Conservation (phyloP, 2,329 filamentous ascomycete species). For the Fusarium staphyleae region DNA sequence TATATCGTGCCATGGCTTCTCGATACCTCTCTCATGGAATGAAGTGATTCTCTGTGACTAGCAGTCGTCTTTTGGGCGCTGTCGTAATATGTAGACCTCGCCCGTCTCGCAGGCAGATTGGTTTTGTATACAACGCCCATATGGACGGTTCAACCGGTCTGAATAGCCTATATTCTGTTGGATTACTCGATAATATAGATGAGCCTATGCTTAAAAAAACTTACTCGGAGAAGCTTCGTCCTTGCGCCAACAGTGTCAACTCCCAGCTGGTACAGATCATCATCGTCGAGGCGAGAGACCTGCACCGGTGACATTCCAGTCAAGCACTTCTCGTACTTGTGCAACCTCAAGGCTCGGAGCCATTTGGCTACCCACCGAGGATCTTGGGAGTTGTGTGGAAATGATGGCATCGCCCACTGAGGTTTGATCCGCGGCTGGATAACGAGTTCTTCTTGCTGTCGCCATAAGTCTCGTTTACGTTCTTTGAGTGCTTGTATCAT, state of each 20-base stretch:
- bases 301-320: slow-evolving; percentile 34
- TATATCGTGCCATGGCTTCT: background rate
- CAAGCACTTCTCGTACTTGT: slow-evolving; percentile 39
- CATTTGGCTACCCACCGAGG: slow-evolving; percentile 39
- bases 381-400: slow-evolving; percentile 35
- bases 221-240: slow-evolving; percentile 38
- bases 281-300: slow-evolving; percentile 27
- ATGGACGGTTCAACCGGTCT: slow-evolving; percentile 24
- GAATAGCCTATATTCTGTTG: slow-evolving; percentile 33
- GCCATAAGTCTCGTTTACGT: slow-evolving; percentile 38
- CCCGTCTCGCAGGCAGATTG: slow-evolving; percentile 14
- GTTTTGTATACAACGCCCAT: background rate
- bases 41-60: background rate
- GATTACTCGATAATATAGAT: background rate
- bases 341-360: slow-evolving; percentile 38
- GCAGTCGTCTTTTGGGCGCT: background rate
- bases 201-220: background rate
- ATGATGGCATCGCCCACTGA: slow-evolving; percentile 38
- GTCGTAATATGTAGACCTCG: slow-evolving; percentile 8
- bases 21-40: slow-evolving; percentile 4
- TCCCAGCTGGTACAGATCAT: slow-evolving; percentile 35
- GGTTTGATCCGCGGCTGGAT: slow-evolving; percentile 34
- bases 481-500: slow-evolving; percentile 40
- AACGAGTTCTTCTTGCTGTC: slow-evolving; percentile 36
- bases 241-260: slow-evolving; percentile 39